phyloP scores from a whole-genome alignment of 2,329 filamentous ascomycete genomes.

The Trichoderma breve region DNA sequence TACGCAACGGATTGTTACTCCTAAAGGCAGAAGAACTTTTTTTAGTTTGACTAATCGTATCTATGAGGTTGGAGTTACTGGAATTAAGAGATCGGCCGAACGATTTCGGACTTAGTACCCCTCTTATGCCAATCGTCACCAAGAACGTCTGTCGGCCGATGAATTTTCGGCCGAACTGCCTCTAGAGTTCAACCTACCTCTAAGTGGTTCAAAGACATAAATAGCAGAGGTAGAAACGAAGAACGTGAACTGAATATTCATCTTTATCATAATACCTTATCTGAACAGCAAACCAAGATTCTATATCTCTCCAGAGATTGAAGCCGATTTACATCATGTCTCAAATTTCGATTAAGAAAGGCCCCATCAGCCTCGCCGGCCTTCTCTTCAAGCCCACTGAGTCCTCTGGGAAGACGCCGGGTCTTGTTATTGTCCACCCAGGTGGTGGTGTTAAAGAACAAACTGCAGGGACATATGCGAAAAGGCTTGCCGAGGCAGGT shows the following conservation, averaged over 20 bases:
- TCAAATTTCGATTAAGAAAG: background rate
- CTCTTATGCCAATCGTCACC: background rate
- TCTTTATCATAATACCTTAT: background rate
- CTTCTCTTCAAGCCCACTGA: background rate
- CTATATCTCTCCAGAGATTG: background rate
- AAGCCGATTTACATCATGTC: background rate
- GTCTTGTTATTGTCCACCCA: background rate
- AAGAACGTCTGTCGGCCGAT: background rate
- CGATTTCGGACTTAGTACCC: background rate
- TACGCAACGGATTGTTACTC: background rate
- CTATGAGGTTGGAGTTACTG: background rate
- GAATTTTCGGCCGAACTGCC: background rate
- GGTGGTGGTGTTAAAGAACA: background rate
- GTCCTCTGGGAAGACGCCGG: background rate
- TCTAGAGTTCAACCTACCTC: background rate
- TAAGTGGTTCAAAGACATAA: background rate
- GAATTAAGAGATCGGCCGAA: background rate
- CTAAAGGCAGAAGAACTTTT: background rate
- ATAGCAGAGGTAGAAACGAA: background rate
- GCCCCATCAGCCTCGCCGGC: background rate
- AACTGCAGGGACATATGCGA: background rate
- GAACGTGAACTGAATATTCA: background rate
- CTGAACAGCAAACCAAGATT: background rate
- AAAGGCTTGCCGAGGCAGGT: background rate
- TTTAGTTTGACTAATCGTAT: background rate